A percentile compares a stretch with the other conserved stretches of the same genome.
Evolutionary conservation across 345 rosid species (phyloP).

Genomic region (Angophora floribunda): DNA sequence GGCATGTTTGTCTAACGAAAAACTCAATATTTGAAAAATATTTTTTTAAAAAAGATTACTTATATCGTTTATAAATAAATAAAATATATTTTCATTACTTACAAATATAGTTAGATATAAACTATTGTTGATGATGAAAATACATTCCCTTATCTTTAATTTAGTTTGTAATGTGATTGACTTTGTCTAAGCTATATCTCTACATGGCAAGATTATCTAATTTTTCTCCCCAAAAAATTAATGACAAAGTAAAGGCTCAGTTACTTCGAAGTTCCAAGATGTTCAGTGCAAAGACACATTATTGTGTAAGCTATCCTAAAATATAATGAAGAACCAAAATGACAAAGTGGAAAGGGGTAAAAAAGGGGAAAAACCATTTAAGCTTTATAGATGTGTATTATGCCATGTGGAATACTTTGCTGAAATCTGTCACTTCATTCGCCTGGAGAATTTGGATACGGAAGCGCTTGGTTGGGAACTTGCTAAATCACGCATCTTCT

Average conservation of each 20-base stretch:
- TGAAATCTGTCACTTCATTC: neutral
- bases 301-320: neutral
- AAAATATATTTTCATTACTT: no score
- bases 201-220: neutral
- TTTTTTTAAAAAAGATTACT: no score
- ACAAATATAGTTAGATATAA: no score
- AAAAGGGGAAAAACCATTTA: neutral
- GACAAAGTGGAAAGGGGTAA: neutral
- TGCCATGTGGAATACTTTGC: neutral
- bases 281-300: neutral
- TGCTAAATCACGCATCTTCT: neutral
- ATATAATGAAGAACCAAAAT: neutral
- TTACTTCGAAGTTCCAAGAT: neutral
- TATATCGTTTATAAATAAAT: no score
- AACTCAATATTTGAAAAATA: neutral
- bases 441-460: neutral
- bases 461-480: neutral
- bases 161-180: no score
- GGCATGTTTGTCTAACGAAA: neutral
- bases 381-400: neutral
- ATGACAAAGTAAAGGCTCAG: neutral
- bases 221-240: neutral
- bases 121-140: no score
- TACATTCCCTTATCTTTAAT: neutral
- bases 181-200: neutral